These are phyloP conservation scores for Blastocrithidia nonstop DNA, from an alignment of 208 protist genomes.

Conservation along the genomic window DNA sequence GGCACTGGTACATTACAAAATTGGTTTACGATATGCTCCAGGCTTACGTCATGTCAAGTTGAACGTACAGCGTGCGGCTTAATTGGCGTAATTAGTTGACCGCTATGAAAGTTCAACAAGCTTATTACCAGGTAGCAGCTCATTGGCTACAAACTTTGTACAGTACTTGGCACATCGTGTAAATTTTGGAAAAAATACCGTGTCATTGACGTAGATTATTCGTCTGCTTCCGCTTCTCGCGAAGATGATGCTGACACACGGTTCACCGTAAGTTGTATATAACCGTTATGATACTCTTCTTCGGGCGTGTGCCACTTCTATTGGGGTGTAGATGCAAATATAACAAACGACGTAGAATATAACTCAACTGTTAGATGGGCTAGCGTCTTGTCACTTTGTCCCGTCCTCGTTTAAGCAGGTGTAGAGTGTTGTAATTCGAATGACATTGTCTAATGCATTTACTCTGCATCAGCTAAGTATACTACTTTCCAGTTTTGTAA, in stretches of 20 bases:
- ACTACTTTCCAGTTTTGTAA: too few species aligned
- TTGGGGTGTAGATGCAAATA: not conserved
- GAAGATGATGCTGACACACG: constrained; percentile 4
- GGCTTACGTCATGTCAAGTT: constrained; percentile 42
- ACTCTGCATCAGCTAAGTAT: too few species aligned
- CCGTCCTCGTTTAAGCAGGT: constrained; percentile 37
- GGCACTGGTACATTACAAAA: constrained; percentile 47
- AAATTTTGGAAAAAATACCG: too few species aligned
- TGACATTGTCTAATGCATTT: too few species aligned
- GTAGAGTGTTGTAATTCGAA: constrained; percentile 49
- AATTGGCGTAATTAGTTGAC: too few species aligned
- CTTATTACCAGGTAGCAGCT: constrained; percentile 9
- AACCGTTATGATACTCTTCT: constrained; percentile 3
- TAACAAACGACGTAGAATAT: constrained; percentile 9
- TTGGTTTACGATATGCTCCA: constrained; percentile 53
- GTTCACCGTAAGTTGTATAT: not conserved
- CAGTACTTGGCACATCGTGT: too few species aligned
- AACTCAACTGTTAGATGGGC: constrained; percentile 34
- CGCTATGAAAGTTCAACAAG: constrained; percentile 31
- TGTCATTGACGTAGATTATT: constrained; percentile 37
- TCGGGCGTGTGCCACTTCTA: not conserved
- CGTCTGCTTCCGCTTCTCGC: constrained; percentile 45
- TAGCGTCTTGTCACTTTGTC: constrained; percentile 32
- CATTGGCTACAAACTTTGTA: too few species aligned
- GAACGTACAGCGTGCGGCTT: constrained; percentile 20